A percentile compares a stretch with the other conserved stretches of the same genome.
phyloP scores from a whole-genome alignment of 202 grass and related monocot genomes.

The Zoysia matrella region DNA sequence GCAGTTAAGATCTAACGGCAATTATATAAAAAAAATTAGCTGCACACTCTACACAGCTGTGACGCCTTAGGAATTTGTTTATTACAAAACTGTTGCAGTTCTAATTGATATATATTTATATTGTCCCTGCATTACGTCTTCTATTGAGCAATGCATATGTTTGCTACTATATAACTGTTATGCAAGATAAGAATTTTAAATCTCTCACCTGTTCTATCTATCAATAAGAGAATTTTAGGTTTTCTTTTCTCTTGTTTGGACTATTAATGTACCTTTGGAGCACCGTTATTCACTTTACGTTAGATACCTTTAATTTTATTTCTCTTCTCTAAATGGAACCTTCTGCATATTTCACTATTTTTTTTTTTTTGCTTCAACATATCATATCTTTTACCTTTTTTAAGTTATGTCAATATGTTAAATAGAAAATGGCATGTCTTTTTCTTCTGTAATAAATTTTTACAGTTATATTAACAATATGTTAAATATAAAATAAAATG shows the following conservation, averaged over 20 bases:
- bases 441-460: too few relatives aligned
- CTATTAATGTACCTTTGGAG: not conserved
- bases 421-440: too few relatives aligned
- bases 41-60: not conserved
- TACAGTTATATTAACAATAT: too few relatives aligned
- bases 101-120: not conserved
- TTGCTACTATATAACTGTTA: too few relatives aligned
- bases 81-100: not conserved
- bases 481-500: too few relatives aligned
- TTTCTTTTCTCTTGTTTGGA: not conserved
- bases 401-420: too few relatives aligned
- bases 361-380: too few relatives aligned
- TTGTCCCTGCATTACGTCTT: not conserved
- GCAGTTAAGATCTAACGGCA: not conserved
- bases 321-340: too few relatives aligned
- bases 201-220: not conserved
- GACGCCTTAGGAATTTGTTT: not conserved
- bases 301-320: too few relatives aligned
- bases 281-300: not conserved
- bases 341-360: too few relatives aligned
- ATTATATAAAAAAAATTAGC: not conserved
- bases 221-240: not conserved
- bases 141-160: not conserved
- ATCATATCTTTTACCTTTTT: too few relatives aligned
- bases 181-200: not conserved